Percentiles rank a stretch among this genome's conserved stretches.
Evolutionary conservation across 352 stramenopile genomes (phyloP).

Genomic region (Globisporangium cystogenes): DNA sequence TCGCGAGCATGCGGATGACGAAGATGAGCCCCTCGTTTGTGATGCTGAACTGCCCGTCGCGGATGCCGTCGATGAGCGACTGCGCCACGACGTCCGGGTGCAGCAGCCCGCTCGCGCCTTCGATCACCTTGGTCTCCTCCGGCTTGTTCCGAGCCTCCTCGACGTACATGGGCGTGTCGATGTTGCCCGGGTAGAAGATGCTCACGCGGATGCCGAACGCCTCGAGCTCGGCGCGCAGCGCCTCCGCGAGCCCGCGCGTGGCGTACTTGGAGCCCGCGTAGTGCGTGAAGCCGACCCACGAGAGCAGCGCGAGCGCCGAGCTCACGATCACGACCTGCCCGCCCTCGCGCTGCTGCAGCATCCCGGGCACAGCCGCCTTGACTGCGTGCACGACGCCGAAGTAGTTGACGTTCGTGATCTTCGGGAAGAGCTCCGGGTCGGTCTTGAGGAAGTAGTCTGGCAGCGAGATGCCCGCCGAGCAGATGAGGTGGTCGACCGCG

Average conservation of each 20-base stretch:
- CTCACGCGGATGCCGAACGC: conserved; percentile 65
- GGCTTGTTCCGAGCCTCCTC: conserved; percentile 78
- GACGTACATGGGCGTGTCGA: conserved; percentile 71
- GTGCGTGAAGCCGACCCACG: conserved; percentile 78
- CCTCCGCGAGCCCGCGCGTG: conserved; percentile 70
- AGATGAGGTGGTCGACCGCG: conserved; percentile 67
- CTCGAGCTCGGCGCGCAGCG: conserved; percentile 72
- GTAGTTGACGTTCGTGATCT: conserved; percentile 88
- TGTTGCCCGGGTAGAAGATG: conserved; percentile 81
- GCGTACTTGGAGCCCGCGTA: conserved; percentile 84
- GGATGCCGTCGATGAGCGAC: conserved; percentile 56
- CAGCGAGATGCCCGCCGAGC: conserved; percentile 47
- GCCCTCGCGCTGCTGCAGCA: conserved; percentile 53
- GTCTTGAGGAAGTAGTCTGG: conserved; percentile 78
- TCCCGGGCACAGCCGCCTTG: conserved; percentile 74
- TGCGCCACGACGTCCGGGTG: conserved; percentile 61
- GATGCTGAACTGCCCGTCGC: conserved; percentile 60
- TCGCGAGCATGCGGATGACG: neutral
- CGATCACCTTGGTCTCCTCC: conserved; percentile 65
- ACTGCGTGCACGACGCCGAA: conserved; percentile 75
- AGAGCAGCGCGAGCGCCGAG: conserved; percentile 62
- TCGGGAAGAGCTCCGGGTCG: conserved; percentile 60
- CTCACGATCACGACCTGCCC: conserved; percentile 70
- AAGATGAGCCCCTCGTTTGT: neutral
- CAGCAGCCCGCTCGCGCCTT: conserved; percentile 43